A percentile compares a stretch with the other conserved stretches of the same genome.
phyloP scores from a whole-genome alignment of 1,139 yeast genomes.

The Sugiyamaella xylanicola region DNA sequence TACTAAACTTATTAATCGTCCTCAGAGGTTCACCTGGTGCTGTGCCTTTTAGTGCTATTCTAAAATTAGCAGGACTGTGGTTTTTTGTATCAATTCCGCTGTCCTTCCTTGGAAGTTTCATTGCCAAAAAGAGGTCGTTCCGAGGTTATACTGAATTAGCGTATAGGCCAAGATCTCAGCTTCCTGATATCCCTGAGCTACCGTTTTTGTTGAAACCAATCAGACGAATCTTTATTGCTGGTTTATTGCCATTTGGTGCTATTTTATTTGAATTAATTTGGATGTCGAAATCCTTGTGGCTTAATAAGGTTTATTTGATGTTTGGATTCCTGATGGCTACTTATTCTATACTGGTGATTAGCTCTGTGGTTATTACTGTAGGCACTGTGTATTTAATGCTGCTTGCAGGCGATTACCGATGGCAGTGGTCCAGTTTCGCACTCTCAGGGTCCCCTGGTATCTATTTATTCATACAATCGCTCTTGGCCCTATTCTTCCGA shows the following conservation, averaged over 20 bases:
- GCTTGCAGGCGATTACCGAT: conserved; percentile 87
- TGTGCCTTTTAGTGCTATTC: conserved; percentile 86
- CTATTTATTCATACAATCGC: conserved; percentile 80
- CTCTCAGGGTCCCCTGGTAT: conserved; percentile 88
- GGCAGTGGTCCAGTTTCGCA: conserved; percentile 95
- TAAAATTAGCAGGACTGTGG: conserved; percentile 82
- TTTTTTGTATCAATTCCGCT: conserved; percentile 80
- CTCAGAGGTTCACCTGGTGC: conserved; percentile 87
- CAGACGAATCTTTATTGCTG: conserved; percentile 73
- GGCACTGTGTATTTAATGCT: conserved; percentile 82
- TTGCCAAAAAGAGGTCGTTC: conserved; percentile 60
- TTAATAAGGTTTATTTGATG: conserved; percentile 91
- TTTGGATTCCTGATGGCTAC: conserved; percentile 94
- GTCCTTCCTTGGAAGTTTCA: conserved; percentile 74
- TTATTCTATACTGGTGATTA: conserved; percentile 73
- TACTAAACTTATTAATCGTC: conserved; percentile 79
- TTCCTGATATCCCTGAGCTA: conserved; percentile 58
- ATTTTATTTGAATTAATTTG: conserved; percentile 93
- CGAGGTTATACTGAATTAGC: not conserved
- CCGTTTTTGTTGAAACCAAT: conserved; percentile 76
- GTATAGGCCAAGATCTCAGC: not conserved
- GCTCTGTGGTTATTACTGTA: conserved; percentile 78
- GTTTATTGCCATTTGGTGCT: conserved; percentile 92
- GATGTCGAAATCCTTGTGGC: conserved; percentile 85
- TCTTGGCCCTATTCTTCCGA: conserved; percentile 49